Conservation (phyloP, 768 basidiomycete genomes). For the Mycena chlorophos region DNA sequence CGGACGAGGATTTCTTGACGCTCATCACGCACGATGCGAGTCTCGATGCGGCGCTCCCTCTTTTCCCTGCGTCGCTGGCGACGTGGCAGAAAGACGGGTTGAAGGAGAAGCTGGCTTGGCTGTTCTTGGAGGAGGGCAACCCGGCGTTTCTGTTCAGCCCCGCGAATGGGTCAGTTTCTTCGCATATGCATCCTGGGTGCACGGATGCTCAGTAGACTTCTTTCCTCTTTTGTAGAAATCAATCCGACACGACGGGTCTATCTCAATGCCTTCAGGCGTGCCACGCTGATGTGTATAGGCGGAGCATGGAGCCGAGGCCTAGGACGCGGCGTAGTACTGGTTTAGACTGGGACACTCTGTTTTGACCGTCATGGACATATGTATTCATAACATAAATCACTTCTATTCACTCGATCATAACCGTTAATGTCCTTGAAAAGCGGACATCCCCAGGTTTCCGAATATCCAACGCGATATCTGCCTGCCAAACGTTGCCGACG, state of each 20-base stretch:
- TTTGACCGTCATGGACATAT: too few species aligned
- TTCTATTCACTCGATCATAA: too few species aligned
- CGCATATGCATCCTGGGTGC: background rate
- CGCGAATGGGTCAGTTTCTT: conserved; percentile 6
- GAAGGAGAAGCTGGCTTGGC: conserved; percentile 13
- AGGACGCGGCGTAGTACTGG: too few species aligned
- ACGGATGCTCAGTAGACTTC: background rate
- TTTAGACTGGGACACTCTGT: too few species aligned
- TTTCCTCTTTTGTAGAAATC: too few species aligned
- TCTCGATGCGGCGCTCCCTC: conserved; percentile 2
- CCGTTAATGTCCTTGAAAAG: too few species aligned
- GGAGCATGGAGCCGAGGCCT: too few species aligned
- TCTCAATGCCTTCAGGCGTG: too few species aligned
- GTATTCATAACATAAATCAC: too few species aligned
- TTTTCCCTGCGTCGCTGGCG: conserved; percentile 14
- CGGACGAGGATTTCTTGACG: conserved; percentile 17
- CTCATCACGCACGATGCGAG: conserved; percentile 20
- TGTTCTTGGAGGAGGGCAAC: conserved; percentile 15
- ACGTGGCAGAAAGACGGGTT: conserved; percentile 9
- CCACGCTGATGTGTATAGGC: too few species aligned
- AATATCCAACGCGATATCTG: background rate
- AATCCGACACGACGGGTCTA: too few species aligned
- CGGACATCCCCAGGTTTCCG: too few species aligned
- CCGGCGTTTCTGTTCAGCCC: conserved; percentile 14
- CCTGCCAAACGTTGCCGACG: background rate